Base-by-base conservation (phyloP, 2,329 filamentous ascomycete genomes). In the Magnaporthiopsis incrustans region DNA sequence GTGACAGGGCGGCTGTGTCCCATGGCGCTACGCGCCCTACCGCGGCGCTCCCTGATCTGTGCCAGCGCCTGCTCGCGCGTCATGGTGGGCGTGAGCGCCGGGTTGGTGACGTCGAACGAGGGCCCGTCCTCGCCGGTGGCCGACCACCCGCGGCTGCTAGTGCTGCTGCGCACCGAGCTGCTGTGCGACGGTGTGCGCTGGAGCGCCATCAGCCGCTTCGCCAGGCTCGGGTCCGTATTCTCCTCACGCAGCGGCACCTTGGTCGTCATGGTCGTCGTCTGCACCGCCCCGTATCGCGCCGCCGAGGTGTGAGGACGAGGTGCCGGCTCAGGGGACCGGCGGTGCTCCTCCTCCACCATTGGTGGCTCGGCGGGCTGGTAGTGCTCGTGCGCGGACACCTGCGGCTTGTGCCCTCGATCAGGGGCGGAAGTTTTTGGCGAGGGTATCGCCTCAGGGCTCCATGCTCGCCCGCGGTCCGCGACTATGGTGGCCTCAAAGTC, bases 61-160 rank as follows among this genome's bases (percentile, higher is more conserved):
- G 88, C 88, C 22, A 94, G 81, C 4, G 90, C 90, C 74, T 92
- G 82, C 73, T 92, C 90, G 63, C 90, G 82, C 32, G 85, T 85
- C 83, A 89, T 86, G 56, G 86, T 89, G 6, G 85, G 85, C 57
- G 82, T 87, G 66, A 88, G 73, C 12, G 85, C 85, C 26, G 84
- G 83, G 71, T 86, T 82, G 66, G 76, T 82, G 57, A 77, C 71
- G 71, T 86, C 83, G 68, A 85, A 86, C 12, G 76, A 78, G 4
- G 77, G 76, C 10, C 68, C 68, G 64, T 66, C 65, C 18, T 61
- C 61, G 27, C 44, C 63, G 56, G 57, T 63, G 30, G 35, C 65
- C 10, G 50, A 66, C 56, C 64, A 73, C 67, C 74, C 76, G 3
- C 56, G 27, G 30, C 33, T 58, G 58, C 71, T 73, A 4, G 69